Evolutionary conservation across 2,329 filamentous ascomycete genomes (phyloP).

Genomic region (Cladobotryum mycophilum): DNA sequence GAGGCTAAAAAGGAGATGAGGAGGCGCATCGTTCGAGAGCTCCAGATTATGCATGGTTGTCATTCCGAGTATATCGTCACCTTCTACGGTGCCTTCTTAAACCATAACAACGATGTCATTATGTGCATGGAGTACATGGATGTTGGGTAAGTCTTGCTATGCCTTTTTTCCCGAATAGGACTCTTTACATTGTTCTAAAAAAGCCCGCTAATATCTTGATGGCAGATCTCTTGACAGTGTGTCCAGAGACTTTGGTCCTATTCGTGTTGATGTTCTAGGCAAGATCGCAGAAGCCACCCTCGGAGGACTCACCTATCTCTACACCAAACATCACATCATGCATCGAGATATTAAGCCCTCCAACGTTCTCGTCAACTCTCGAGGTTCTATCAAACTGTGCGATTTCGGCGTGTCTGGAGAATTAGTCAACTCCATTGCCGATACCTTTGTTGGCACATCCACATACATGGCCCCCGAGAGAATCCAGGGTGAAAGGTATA

Average conservation of each 20-base stretch:
- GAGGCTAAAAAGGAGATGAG: constrained; percentile 96
- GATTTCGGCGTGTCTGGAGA: constrained; percentile 99
- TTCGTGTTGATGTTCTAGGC: constrained; percentile 91
- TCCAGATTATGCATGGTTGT: constrained; percentile 98
- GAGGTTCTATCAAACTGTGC: constrained; percentile 91
- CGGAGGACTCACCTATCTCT: constrained; percentile 89
- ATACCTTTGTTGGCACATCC: constrained; percentile 96
- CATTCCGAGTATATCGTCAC: constrained; percentile 96
- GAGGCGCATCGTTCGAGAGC: constrained; percentile 91
- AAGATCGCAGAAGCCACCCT: constrained; percentile 97
- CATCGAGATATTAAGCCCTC: constrained; percentile 98
- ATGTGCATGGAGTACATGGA: constrained; percentile 99
- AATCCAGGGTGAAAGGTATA: constrained; percentile 95
- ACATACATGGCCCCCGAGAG: constrained; percentile 99
- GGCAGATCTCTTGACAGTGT: constrained; percentile 83
- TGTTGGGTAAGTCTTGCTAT: constrained; percentile 69
- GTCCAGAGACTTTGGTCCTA: constrained; percentile 88
- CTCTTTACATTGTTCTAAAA: background rate
- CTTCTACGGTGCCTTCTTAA: constrained; percentile 96
- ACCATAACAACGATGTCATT: constrained; percentile 93
- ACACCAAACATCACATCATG: constrained; percentile 95
- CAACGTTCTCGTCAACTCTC: constrained; percentile 93
- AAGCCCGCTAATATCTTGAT: background rate
- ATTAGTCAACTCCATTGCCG: constrained; percentile 93
- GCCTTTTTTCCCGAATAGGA: too few species aligned